phyloP scores from a whole-genome alignment of 148 eudicot genomes.

The Camellia lanceoleosa region DNA sequence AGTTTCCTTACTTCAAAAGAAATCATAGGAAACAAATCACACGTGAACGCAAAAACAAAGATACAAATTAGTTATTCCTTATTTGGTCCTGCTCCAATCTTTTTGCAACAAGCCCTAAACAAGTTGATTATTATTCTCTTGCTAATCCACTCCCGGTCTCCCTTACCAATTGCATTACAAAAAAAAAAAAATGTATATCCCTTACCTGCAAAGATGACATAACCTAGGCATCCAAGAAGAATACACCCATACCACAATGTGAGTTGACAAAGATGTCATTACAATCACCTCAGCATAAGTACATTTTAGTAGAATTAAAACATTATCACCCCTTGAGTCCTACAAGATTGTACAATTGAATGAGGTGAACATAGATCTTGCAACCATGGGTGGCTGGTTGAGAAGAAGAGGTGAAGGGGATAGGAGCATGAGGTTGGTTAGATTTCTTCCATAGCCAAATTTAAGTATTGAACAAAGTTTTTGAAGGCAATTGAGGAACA shows the following conservation, averaged over 20 bases:
- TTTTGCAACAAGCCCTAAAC: background rate
- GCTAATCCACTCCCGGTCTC: no score
- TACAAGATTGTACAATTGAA: background rate
- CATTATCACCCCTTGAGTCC: background rate
- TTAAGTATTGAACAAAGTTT: no score
- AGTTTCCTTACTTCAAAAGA: background rate
- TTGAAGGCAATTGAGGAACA: no score
- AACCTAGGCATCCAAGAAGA: background rate
- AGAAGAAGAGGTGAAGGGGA: background rate
- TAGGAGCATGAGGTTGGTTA: background rate
- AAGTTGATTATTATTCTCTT: background rate
- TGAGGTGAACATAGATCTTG: background rate
- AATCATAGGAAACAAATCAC: background rate
- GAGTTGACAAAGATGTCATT: background rate
- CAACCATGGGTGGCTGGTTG: background rate
- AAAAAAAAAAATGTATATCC: no score
- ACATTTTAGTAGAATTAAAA: background rate
- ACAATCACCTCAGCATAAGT: background rate
- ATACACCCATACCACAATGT: background rate
- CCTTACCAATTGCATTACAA: no score
- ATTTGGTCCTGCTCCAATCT: background rate
- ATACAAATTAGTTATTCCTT: no score
- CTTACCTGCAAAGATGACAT: no score
- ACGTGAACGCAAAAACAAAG: background rate
- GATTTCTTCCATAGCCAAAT: background rate